Base-by-base conservation (phyloP, 345 rosid species). In the Populus nigra region DNA sequence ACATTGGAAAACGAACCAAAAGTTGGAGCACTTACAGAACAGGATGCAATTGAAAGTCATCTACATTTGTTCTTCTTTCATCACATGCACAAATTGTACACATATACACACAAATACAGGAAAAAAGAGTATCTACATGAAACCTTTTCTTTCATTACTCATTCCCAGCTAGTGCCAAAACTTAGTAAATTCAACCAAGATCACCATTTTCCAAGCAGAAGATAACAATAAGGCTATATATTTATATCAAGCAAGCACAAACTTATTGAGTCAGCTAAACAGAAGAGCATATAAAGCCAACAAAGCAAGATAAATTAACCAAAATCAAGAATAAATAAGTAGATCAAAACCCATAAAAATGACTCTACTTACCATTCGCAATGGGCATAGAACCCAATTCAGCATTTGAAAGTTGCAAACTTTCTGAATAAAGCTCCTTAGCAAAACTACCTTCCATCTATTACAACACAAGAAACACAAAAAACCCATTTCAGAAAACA, bases 341-440 rank as follows among this genome's bases (percentile, higher is more conserved):
- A 18, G 25, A 57, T 3, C 73, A 9, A 80, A 16, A 10, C 62
- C 27, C 25, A 25, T 25, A 71, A n/a, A 29, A 63, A 68, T 38
- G 29, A 33, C 18, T 72, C 7, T 31, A 65, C 65, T 63, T 61
- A 79, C 81, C 35, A 2, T 29, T 74, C 38, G 31, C 49, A 68
- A 66, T 25, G n/a, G 74, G 75, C 23, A 65, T 5, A 55, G 79
- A 71, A 45, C 18, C 78, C 79, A 75, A 73, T 79, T 80, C 84
- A 78, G 76, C 45, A 61, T 39, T 74, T 1, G 90, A 80, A 23
- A 77, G 63, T 6, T 55, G 84, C 82, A 87, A 79, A 65, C 86
- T 84, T 70, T 88, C 91, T 55, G 88, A 74, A 73, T 87, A 89
- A 61, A 90, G 84, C 85, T 88, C 89, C 73, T 87, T 77, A 27